Conservation (phyloP, 2,329 filamentous ascomycete species). For the Metarhizium guizhouense region DNA sequence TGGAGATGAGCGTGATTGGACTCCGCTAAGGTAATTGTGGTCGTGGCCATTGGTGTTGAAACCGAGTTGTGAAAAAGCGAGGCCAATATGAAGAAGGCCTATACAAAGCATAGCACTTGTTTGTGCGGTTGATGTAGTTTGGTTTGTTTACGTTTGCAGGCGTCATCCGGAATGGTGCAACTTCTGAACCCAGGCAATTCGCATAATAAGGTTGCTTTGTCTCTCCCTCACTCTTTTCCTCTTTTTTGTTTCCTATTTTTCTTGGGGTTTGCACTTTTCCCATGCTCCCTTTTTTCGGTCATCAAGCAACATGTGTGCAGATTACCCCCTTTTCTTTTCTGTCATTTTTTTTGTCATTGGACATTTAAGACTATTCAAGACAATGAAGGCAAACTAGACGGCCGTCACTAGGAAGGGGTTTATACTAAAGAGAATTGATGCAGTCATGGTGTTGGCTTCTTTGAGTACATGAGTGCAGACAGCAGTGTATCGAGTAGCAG, state of each 20-base stretch:
- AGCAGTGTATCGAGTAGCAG: too few relatives aligned
- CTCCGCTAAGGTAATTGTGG: constrained; percentile 47
- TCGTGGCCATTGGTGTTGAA: not conserved
- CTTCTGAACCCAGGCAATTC: not conserved
- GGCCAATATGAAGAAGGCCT: not conserved
- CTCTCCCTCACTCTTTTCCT: not conserved
- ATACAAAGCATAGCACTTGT: constrained; percentile 1
- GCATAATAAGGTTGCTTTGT: not conserved
- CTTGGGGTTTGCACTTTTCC: not conserved
- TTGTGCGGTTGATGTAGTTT: constrained; percentile 1
- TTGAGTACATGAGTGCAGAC: too few relatives aligned
- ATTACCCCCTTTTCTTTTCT: not conserved
- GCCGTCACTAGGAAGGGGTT: not conserved
- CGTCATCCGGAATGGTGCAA: constrained; percentile 6
- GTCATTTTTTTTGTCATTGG: not conserved
- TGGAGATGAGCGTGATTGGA: constrained; percentile 95
- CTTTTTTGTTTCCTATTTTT: not conserved
- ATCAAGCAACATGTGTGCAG: not conserved
- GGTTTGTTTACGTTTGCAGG: constrained; percentile 7
- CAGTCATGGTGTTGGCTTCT: not conserved
- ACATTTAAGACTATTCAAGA: not conserved
- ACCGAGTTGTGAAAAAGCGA: not conserved
- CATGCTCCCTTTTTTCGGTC: not conserved
- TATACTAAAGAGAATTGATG: not conserved
- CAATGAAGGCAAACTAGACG: not conserved